These are phyloP conservation scores for Bacidia rubella DNA, from an alignment of 495 filamentous ascomycete species.

Conservation along the genomic window DNA sequence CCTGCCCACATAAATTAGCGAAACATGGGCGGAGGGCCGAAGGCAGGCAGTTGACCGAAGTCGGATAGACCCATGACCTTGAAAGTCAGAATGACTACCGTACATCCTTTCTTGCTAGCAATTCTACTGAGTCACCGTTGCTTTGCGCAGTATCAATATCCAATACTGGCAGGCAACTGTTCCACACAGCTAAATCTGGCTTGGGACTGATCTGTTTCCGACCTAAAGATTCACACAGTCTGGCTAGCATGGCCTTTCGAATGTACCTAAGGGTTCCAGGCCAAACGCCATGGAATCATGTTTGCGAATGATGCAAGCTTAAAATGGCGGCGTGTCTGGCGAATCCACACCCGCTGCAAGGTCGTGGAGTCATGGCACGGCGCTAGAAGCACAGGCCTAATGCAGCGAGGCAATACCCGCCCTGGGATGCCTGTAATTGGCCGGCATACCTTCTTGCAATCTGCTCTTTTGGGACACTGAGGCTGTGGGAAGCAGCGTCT, in stretches of 20 bases:
- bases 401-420: constrained; percentile 16
- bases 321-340: constrained; percentile 18
- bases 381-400: background rate
- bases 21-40: no score
- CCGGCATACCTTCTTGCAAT: background rate
- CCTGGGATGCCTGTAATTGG: constrained; percentile 13
- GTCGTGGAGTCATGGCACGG: constrained; percentile 1
- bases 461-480: background rate
- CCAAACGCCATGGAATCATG: background rate
- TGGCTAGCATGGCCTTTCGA: no score
- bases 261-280: background rate
- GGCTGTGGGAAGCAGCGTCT: background rate
- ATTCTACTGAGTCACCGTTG: no score
- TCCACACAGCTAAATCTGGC: no score
- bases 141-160: no score
- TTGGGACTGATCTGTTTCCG: background rate
- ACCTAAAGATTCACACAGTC: no score
- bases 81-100: no score
- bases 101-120: no score
- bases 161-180: no score
- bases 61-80: no score
- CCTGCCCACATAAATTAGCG: no score
- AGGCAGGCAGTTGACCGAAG: no score
- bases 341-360: constrained; percentile 22
- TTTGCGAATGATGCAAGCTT: constrained; percentile 1